Evolutionary conservation across 1,139 yeast genomes (phyloP).

Genomic region (Yamadazyma blattariae): DNA sequence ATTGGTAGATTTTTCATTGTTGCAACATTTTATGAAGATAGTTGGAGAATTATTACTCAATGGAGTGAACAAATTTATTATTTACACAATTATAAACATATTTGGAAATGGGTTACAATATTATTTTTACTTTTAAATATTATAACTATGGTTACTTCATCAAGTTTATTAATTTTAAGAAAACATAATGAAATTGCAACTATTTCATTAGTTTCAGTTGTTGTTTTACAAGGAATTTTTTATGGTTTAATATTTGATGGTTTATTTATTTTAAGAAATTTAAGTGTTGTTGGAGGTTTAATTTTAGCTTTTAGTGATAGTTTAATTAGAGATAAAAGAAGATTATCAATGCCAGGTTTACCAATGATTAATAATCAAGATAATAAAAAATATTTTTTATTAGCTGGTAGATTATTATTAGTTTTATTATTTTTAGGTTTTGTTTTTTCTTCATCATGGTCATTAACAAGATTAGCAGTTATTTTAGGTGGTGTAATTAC

Average conservation of each 20-base stretch:
- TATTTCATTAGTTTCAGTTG: conserved; percentile 66
- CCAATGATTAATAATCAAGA: conserved; percentile 85
- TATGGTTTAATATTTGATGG: conserved; percentile 86
- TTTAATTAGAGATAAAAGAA: conserved; percentile 74
- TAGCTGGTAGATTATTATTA: conserved; percentile 86
- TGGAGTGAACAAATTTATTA: conserved; percentile 92
- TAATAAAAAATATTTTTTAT: conserved; percentile 76
- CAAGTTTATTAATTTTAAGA: conserved; percentile 70
- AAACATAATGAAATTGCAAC: conserved; percentile 74
- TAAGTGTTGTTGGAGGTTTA: conserved; percentile 91
- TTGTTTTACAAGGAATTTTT: conserved; percentile 79
- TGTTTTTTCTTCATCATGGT: conserved; percentile 76
- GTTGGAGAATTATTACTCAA: conserved; percentile 78
- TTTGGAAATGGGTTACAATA: conserved; percentile 78
- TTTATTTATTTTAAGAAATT: conserved; percentile 78
- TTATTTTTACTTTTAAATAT: conserved; percentile 65
- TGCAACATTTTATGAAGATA: conserved; percentile 92
- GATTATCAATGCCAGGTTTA: conserved; percentile 79
- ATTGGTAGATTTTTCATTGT: conserved; percentile 89
- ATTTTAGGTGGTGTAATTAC: conserved; percentile 69
- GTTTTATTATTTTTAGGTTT: conserved; percentile 85
- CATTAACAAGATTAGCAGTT: conserved; percentile 61
- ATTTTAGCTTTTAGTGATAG: conserved; percentile 87
- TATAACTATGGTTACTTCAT: conserved; percentile 67
- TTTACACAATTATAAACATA: conserved; percentile 74